Evolutionary conservation across 1,139 yeast genomes (phyloP).

Genomic region (Lodderomyces jiufengensis): DNA sequence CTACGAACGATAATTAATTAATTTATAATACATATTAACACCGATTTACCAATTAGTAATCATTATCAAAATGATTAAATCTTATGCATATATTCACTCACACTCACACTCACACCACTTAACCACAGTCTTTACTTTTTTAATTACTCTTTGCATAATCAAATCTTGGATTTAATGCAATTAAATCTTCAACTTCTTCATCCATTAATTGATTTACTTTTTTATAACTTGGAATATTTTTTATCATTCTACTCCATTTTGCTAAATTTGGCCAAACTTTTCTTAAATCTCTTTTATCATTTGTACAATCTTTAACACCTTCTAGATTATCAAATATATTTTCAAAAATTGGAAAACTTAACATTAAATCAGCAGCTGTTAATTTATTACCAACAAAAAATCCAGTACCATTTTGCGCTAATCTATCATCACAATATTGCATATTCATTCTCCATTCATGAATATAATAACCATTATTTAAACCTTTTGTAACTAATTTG

Average conservation of each 20-base stretch:
- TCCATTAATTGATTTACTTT: slow-evolving; percentile 31
- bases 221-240: slow-evolving; percentile 26
- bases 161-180: slow-evolving; percentile 13
- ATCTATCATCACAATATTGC: slow-evolving; percentile 38
- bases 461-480: slow-evolving; percentile 41
- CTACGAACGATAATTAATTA: too few species aligned
- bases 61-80: neutral
- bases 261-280: slow-evolving; percentile 30
- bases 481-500: slow-evolving; percentile 35
- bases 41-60: slow-evolving; percentile 1
- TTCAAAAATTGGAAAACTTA: slow-evolving; percentile 44
- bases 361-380: slow-evolving; percentile 58
- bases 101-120: neutral
- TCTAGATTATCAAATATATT: slow-evolving; percentile 40
- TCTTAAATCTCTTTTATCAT: slow-evolving; percentile 30
- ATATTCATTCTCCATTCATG: slow-evolving; percentile 42
- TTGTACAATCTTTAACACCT: slow-evolving; percentile 33
- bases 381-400: slow-evolving; percentile 54
- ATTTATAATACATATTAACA: too few species aligned
- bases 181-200: slow-evolving; percentile 21
- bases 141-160: slow-evolving; percentile 11
- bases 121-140: too few species aligned
- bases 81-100: too few species aligned
- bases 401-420: slow-evolving; percentile 39
- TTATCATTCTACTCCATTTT: slow-evolving; percentile 39